phyloP scores from a whole-genome alignment of 345 rosid genomes.

The Eucalyptus sp. region DNA sequence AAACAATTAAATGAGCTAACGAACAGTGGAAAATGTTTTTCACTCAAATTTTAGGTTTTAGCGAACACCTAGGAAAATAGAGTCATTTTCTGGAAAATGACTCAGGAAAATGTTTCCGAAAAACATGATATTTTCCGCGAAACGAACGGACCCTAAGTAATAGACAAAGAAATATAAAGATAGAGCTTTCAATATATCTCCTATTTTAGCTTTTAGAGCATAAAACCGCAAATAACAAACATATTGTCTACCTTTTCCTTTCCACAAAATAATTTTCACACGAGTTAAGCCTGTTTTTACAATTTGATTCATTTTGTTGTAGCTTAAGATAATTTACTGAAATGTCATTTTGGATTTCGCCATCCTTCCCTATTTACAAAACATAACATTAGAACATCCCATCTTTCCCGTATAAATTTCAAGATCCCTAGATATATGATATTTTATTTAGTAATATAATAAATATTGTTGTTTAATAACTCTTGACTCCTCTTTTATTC shows the following conservation, averaged over 20 bases:
- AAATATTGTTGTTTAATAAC: not conserved
- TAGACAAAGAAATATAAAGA: not conserved
- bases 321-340: not conserved
- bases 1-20: no score
- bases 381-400: not conserved
- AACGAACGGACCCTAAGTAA: no score
- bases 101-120: no score
- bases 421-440: not conserved
- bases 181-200: not conserved
- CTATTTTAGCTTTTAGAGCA: not conserved
- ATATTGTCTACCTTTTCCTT: not conserved
- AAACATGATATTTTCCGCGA: no score
- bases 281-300: not conserved
- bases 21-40: no score
- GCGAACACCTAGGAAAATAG: no score
- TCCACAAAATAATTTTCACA: not conserved
- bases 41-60: no score
- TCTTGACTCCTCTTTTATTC: not conserved
- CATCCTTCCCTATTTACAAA: not conserved
- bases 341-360: not conserved
- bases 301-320: rapidly evolving
- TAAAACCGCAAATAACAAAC: not conserved
- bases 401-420: not conserved
- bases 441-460: not conserved
- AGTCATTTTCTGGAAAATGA: no score